Base-by-base conservation (phyloP, 2,329 filamentous ascomycete species). In the Exophiala sp. region DNA sequence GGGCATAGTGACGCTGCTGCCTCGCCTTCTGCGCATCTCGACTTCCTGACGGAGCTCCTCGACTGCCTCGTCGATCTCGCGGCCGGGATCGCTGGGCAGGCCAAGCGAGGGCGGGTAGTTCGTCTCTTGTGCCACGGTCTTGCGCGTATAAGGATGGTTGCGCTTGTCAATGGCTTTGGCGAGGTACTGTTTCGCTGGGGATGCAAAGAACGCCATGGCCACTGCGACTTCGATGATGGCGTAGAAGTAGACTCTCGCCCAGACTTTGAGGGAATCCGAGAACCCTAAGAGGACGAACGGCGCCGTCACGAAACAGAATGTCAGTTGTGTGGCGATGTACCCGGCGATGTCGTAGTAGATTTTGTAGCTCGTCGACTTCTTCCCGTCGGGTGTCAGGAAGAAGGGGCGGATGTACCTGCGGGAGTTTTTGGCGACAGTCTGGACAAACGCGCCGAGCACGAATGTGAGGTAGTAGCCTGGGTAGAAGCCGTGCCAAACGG, bases 401-500 rank as follows among this genome's bases (percentile, higher is more conserved):
- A 99, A 92, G 18, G 94, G 94, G 1, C 94, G 90, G 55, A 97
- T 73, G 65, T 92, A 82, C 50, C 94, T 89, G 49, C 94, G 91
- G 71, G 87, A 89, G 68, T 96, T 91, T 77, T 99, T 99, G 51
- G 94, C 91, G 14, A 86, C 86, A 2, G 91, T 96, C 69, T 99
- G 94, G 29, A 96, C 82, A 62, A 99, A 88, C 58, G 90, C 91
- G 1, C 89, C 94, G 6, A 97, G 79, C 38, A 97, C 75, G 66
- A 99, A 99, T 4, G 87, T 81, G 57, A 99, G 74, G 70, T 97
- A 97, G 72, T 99, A 99, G 5, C 94, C 94, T 0, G 94, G 92
- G 63, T 95, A 95, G 72, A 99, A 99, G 29, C 94, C 94, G 67
- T 99, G 94, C 94, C 94, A 99, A 63, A 97, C 86, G 2, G 94